Base-by-base conservation (phyloP, 2,329 filamentous ascomycete genomes). In the Paecilomyces niveus region DNA sequence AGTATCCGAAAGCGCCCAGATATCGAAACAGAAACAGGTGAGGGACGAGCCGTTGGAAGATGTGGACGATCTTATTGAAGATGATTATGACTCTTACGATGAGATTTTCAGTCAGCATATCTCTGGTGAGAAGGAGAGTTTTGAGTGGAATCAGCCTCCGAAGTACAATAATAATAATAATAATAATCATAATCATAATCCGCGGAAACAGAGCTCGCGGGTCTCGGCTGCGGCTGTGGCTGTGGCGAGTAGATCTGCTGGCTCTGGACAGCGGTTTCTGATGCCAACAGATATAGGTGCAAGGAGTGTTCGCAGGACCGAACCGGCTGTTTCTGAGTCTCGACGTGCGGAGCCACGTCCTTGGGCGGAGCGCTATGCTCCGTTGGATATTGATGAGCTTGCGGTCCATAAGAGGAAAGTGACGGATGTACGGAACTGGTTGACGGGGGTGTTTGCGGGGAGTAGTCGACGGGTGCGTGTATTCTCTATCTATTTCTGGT, bases 381-480 rank as follows among this genome's bases (percentile, higher is more conserved):
- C 93, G 0, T 68, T 72, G 2, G 88, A 83, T 64, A 72, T 97
- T 11, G 86, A 92, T 15, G 93, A 97, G 75, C 79, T 99, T 53
- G 93, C 89, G 0, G 93, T 99, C 18, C 92, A 99, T 73, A 97
- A 95, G 78, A 94, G 85, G 67, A 99, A 99, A 73, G 89, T 97
- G 5, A 77, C 85, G 1, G 92, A 97, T 74, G 92, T 97, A 53
- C 84, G 86, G 59, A 81, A 77, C 59, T 97, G 94, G 92, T 77
- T 99, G 33, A 85, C 89, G 51, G 84, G 87, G 68, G 89, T 91
- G 18, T 83, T 91, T 61, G 72, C 75, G 26, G 89, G 90, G 51
- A 75, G 70, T 53, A 72, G 73, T 57, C 74, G 72, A 59, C 69
- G 69, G 61, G 75, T 77, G 74, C 64, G 35, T 57, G 18, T 54